Evolutionary conservation across 768 basidiomycete species (phyloP).

Genomic region (Amanita rubescens): DNA sequence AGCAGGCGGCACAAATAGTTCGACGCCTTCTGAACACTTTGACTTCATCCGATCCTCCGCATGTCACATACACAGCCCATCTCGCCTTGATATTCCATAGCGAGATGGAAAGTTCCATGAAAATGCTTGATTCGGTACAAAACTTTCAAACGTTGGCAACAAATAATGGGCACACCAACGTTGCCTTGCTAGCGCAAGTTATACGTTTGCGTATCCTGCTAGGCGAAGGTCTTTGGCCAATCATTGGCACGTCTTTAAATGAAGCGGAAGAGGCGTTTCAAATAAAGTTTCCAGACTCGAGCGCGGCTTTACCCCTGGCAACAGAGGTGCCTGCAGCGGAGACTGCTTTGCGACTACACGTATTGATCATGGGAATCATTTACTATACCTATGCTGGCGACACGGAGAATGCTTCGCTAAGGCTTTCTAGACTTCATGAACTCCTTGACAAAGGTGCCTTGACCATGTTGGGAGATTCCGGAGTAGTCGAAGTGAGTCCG

Average conservation of each 20-base stretch:
- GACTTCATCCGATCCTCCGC: conserved; percentile 39
- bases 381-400: conserved; percentile 57
- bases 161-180: conserved; percentile 29
- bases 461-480: conserved; percentile 25
- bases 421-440: conserved; percentile 56
- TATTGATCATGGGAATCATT: conserved; percentile 53
- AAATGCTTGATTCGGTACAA: conserved; percentile 26
- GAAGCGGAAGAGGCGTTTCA: conserved; percentile 45
- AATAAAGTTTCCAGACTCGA: conserved; percentile 20
- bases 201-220: conserved; percentile 52
- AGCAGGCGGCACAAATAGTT: conserved; percentile 53
- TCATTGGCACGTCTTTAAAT: conserved; percentile 40
- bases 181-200: conserved; percentile 45
- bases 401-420: conserved; percentile 35
- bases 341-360: conserved; percentile 39
- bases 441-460: conserved; percentile 55
- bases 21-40: conserved; percentile 42
- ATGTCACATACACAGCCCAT: conserved; percentile 46
- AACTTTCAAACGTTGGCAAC: conserved; percentile 22
- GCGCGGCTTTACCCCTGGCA: conserved; percentile 3
- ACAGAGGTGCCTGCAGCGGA: conserved; percentile 15
- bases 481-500: conserved; percentile 26
- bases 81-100: conserved; percentile 41
- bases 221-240: conserved; percentile 45
- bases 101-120: conserved; percentile 12